Percentiles rank a stretch among this genome's conserved stretches.
Evolutionary conservation across 345 rosid species (phyloP).

Genomic region (Litchi chinensis): DNA sequence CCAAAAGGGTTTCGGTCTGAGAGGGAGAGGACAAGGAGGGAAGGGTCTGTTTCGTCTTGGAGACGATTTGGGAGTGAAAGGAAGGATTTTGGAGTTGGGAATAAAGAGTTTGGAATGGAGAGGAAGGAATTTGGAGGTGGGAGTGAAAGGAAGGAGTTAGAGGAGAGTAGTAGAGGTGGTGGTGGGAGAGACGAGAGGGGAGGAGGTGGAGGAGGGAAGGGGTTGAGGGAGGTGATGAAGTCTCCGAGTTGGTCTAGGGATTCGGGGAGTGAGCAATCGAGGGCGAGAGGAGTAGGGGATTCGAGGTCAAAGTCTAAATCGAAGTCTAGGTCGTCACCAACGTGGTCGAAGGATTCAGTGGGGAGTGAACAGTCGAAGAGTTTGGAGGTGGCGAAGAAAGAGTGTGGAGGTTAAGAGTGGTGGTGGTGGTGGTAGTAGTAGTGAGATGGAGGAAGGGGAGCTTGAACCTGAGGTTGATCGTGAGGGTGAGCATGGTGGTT

Average conservation of each 20-base stretch:
- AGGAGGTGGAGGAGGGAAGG: slow-evolving; percentile 37
- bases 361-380: slow-evolving; percentile 68
- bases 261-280: slow-evolving; percentile 77
- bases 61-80: slow-evolving; percentile 62
- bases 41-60: slow-evolving; percentile 79
- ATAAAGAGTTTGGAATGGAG: slow-evolving; percentile 26
- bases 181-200: slow-evolving; percentile 34
- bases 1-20: slow-evolving; percentile 86
- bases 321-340: slow-evolving; percentile 52
- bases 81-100: slow-evolving; percentile 24
- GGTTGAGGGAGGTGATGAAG: slow-evolving; percentile 44
- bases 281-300: slow-evolving; percentile 29
- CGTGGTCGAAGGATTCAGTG: slow-evolving; percentile 85
- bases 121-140: slow-evolving; percentile 30
- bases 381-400: slow-evolving; percentile 48
- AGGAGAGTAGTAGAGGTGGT: slow-evolving; percentile 10
- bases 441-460: slow-evolving; percentile 99
- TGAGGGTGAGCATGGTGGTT: slow-evolving; percentile 15
- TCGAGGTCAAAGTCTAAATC: slow-evolving; percentile 20
- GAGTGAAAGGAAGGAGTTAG: slow-evolving; percentile 7
- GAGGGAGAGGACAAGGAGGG: slow-evolving; percentile 74
- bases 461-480: slow-evolving; percentile 55
- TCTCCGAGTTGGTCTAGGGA: slow-evolving; percentile 89
- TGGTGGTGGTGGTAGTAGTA: slow-evolving; percentile 52
- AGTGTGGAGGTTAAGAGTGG: slow-evolving; percentile 36